Base-by-base conservation (phyloP, 1,284 basidiomycete genomes). In the Leccinum variabile region DNA sequence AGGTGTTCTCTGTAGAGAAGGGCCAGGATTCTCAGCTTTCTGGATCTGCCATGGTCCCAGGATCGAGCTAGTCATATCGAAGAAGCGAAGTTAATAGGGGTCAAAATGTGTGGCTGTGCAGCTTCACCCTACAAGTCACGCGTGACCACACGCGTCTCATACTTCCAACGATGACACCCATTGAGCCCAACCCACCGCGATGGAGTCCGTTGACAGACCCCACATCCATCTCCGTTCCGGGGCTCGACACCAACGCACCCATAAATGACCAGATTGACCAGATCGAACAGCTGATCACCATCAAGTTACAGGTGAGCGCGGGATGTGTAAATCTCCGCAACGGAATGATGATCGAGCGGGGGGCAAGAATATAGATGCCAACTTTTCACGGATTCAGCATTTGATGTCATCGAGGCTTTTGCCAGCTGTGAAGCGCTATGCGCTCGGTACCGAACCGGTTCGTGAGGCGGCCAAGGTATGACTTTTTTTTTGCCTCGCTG, bases 271-370 rank as follows among this genome's bases (percentile, higher is more conserved):
- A 95, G 81, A 90, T 95, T 62, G 94, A 97, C 74, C 94, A 96
- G 77, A 93, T 97, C 64, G 95, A 98, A 77, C 95, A 97, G 75
- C 83, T 97, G 69, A 97, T 97, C 69, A 97, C 95, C 1, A 82
- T 97, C 56, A 91, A 90, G 71, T 78, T 93, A 32, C 90, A 92
- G 84, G 91, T 90, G 60, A 60, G 66, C 53, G 39, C 53, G 14
- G 8, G 16, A 10, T 28, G 14, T 28, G 13, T 30, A 4, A 11
- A n/a, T 58, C 57, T 56, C 57, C 50, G 54, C 37, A 53, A 54
- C 59, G 30, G n/a, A 54, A 30, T 32, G n/a, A 70, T 65, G 63
- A 66, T 69, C 60, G 11, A 49, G 11, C 3, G 53, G 3, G 54
- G 49, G 54, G 6, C 33, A 79, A 97, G 87, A 92, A 96, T 72